These are phyloP conservation scores for Lodderomyces pseudojiufengensis DNA, from an alignment of 1,139 yeast genomes.

Conservation along the genomic window DNA sequence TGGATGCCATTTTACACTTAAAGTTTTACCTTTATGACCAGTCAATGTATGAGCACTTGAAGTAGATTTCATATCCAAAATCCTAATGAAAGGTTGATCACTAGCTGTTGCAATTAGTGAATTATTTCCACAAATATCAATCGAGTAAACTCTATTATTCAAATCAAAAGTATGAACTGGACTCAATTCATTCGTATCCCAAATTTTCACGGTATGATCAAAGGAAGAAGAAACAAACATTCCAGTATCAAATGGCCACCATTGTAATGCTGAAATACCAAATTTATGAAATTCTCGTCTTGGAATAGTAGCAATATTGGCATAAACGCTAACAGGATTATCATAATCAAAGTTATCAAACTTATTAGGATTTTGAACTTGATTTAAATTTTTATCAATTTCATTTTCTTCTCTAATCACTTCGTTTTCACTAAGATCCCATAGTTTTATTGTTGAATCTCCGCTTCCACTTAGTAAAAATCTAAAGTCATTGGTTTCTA, in stretches of 20 bases:
- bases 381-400: slow-evolving; percentile 9
- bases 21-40: slow-evolving; percentile 62
- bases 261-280: slow-evolving; percentile 69
- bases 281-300: slow-evolving; percentile 58
- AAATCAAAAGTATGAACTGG: slow-evolving; percentile 65
- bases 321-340: slow-evolving; percentile 22
- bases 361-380: slow-evolving; percentile 6
- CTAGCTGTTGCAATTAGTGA: slow-evolving; percentile 68
- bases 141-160: slow-evolving; percentile 48
- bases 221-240: slow-evolving; percentile 80
- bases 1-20: slow-evolving; percentile 79
- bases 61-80: slow-evolving; percentile 69
- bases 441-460: slow-evolving; percentile 65
- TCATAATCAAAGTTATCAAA: slow-evolving; percentile 25
- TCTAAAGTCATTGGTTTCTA: slow-evolving; percentile 51
- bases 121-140: slow-evolving; percentile 43
- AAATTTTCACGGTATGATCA: slow-evolving; percentile 71
- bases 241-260: slow-evolving; percentile 93
- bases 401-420: slow-evolving; percentile 15
- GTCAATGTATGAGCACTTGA: slow-evolving; percentile 66
- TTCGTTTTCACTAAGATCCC: slow-evolving; percentile 41
- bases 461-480: slow-evolving; percentile 72
- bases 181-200: slow-evolving; percentile 69
- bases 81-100: slow-evolving; percentile 66
- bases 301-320: slow-evolving; percentile 43